Base-by-base conservation (phyloP, 2,329 filamentous ascomycete genomes). In the Penicillium verrucosum region DNA sequence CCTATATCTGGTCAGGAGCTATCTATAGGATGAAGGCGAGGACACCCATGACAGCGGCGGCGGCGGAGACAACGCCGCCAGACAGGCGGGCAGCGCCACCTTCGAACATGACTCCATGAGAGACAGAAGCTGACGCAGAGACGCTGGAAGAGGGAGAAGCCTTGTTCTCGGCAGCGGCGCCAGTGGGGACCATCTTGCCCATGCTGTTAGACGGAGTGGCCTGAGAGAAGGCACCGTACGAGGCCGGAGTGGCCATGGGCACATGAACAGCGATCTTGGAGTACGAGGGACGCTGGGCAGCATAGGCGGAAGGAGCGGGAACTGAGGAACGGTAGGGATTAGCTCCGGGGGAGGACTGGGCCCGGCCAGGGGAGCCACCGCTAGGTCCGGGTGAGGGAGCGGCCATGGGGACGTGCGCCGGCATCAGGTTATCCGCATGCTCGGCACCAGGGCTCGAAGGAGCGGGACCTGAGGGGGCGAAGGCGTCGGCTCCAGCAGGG, bases 141-240 rank as follows among this genome's bases (percentile, higher is more conserved):
- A 45, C 73, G 18, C 1, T 18, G 18, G 18, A 18, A 68, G 54
- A 76, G 63, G 23, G 73, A 66, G 8, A 76, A 76, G 30, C 73
- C 3, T 30, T 23, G 4, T 51, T n/a, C 25, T 49, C 12, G 23
- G 38, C 37, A 6, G 14, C 25, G n/a, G 76, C 77, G 51, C 80
- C 78, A 44, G 71, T 73, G 29, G 80, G 80, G 18, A 79, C 21
- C 32, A 40, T 45, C 12, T 45, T 32, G 12, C 49, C 54, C 16
- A 37, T 25, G 45, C 57, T 66, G 6, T 51, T 58, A 1, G 67
- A 72, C 27, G 71, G 69, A 1, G 70, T 65, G 4, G 67, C 59
- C 69, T 61, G 57, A 62, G 66, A 53, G 54, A 67, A 68, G 16
- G 38, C 43, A 18, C n/a, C 52, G 4, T 34, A 61, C 6, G 51